Base-by-base conservation (phyloP, 2,329 filamentous ascomycete genomes). In the Diaporthe humulicola region DNA sequence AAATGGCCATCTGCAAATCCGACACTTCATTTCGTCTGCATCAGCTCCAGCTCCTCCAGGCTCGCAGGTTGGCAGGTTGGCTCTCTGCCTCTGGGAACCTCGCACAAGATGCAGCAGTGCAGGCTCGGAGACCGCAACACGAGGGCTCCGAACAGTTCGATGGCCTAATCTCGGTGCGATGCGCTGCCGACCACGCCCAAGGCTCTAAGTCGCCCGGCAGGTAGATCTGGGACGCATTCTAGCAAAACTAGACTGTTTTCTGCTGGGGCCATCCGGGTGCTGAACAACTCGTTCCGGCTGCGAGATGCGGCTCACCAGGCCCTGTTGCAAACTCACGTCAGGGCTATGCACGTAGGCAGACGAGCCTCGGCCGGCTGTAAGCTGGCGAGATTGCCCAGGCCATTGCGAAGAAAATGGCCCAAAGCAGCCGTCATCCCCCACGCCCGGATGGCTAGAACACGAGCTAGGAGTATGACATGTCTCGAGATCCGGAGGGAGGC, bases 111-210 rank as follows among this genome's bases (percentile, higher is more conserved):
- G 61, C 45, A 38, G 42, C 45, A 40, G 64, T 28, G 19, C 64
- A 3, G 25, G 22, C 8, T n/a, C 64, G n/a, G 64, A 22, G 33
- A 69, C 12, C 28, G 48, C 48, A 52, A 30, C 48, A 54, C 64
- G n/a, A 69, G 54, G 45, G 50, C 25, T 45, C 58, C 38, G 30
- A 50, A 22, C 10, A 69, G 48, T 30, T 25, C 48, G 17, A 69
- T 54, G 22, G 45, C n/a, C 48, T 40, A 69, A 40, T 54, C 64
- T 69, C 64, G 64, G 64, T 36, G 64, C 64, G 33, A 54, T 40
- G 64, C 64, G 22, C n/a, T 54, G 61, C 64, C 48, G 40, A 54
- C 40, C 48, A 69, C 4, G 48, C 30, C 48, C 33, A 30, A 54
- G 30, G 38, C 33, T 40, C 64, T 9, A 38, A 10, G 61, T 50